Conservation (phyloP, 805 yeast genomes). For the Tetrapisispora arboricola region DNA sequence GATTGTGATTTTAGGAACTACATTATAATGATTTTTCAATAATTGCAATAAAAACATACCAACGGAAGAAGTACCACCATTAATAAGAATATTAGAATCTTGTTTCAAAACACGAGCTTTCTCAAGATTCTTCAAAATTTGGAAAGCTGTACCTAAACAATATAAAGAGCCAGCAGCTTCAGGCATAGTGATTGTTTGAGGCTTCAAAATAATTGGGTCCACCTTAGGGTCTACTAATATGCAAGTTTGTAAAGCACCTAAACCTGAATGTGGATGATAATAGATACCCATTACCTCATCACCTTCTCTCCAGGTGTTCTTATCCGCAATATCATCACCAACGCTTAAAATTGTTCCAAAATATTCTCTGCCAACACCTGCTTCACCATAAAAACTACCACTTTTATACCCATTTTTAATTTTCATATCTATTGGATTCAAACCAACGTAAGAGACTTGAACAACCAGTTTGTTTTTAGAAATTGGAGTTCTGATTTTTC, state of each 20-base stretch:
- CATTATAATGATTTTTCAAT: slow-evolving; percentile 41
- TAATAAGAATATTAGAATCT: slow-evolving; percentile 44
- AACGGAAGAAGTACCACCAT: slow-evolving; percentile 74
- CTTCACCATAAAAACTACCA: slow-evolving; percentile 41
- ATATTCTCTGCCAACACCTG: slow-evolving; percentile 65
- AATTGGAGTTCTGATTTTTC: slow-evolving; percentile 41
- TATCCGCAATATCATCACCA: slow-evolving; percentile 33
- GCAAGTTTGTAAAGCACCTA: slow-evolving; percentile 51
- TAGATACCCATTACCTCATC: slow-evolving; percentile 56
- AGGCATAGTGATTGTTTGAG: slow-evolving; percentile 35
- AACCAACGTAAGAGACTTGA: slow-evolving; percentile 46
- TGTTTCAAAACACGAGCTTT: slow-evolving; percentile 25
- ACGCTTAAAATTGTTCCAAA: slow-evolving; percentile 49
- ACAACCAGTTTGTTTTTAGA: slow-evolving; percentile 41
- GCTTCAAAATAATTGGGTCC: slow-evolving; percentile 40
- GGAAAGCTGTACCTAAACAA: slow-evolving; percentile 54
- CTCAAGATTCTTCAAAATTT: slow-evolving; percentile 29
- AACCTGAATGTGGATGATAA: slow-evolving; percentile 39
- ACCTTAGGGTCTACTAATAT: slow-evolving; percentile 42
- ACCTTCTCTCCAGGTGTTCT: slow-evolving; percentile 38
- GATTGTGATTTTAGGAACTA: slow-evolving; percentile 41
- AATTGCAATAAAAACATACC: slow-evolving; percentile 55
- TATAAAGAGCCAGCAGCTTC: slow-evolving; percentile 59
- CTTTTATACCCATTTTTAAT: slow-evolving; percentile 43
- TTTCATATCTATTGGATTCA: slow-evolving; percentile 58